Evolutionary conservation across 2,329 filamentous ascomycete genomes (phyloP).

Genomic region (Sporothrix humicola): DNA sequence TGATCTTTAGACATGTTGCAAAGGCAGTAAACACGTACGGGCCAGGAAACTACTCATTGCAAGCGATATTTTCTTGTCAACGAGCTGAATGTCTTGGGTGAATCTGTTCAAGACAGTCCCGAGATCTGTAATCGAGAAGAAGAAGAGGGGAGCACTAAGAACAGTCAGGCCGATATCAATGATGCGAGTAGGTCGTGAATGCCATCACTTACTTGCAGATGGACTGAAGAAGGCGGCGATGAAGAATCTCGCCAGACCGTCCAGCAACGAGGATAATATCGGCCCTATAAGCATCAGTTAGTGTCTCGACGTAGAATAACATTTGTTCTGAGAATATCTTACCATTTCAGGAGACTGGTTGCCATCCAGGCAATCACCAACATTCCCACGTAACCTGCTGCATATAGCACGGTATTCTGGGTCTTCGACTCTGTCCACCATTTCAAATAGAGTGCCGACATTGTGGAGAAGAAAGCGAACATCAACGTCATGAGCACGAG

Average conservation of each 20-base stretch:
- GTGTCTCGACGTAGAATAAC: neutral
- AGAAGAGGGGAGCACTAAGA: constrained; percentile 48
- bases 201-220: constrained; percentile 40
- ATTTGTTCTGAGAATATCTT: constrained; percentile 30
- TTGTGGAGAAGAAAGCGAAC: constrained; percentile 46
- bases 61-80: constrained; percentile 51
- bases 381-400: constrained; percentile 47
- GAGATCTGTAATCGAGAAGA: constrained; percentile 49
- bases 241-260: constrained; percentile 45
- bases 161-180: neutral
- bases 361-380: constrained; percentile 46
- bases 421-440: constrained; percentile 47
- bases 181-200: neutral
- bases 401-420: constrained; percentile 43
- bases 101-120: constrained; percentile 53
- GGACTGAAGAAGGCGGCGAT: constrained; percentile 44
- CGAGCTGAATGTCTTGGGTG: constrained; percentile 52
- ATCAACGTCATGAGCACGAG: constrained; percentile 40
- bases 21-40: constrained; percentile 43
- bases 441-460: constrained; percentile 50
- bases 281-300: constrained; percentile 40
- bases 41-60: constrained; percentile 45
- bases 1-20: constrained; percentile 31
- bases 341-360: constrained; percentile 48
- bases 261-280: constrained; percentile 46